phyloP scores from a whole-genome alignment of 345 rosid species.

The Excoecaria cochinchinensis region DNA sequence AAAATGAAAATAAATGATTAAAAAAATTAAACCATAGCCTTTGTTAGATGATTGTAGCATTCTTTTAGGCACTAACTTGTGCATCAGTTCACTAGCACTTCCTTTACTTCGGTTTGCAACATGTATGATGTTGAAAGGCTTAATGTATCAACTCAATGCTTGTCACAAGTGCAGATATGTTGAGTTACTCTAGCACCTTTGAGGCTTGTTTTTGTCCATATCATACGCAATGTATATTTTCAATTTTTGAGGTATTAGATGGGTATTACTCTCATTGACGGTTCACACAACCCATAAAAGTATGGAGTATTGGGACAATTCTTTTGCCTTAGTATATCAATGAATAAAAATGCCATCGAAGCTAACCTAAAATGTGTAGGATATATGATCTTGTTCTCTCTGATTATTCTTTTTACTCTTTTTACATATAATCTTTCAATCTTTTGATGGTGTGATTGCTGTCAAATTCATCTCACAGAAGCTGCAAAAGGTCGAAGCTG shows the following conservation, averaged over 20 bases:
- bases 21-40: background rate
- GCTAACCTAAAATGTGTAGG: background rate
- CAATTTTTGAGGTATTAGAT: background rate
- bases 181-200: background rate
- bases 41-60: background rate
- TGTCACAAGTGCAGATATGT: background rate
- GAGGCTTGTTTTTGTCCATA: background rate
- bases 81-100: background rate
- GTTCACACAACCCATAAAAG: background rate
- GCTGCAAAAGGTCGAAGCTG: conserved; percentile 59
- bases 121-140: background rate
- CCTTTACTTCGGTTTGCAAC: background rate
- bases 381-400: background rate
- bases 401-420: background rate
- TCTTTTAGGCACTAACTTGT: background rate
- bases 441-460: conserved; percentile 6
- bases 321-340: background rate
- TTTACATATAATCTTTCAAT: conserved; percentile 3
- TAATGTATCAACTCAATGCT: background rate
- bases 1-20: background rate
- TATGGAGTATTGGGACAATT: background rate
- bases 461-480: conserved; percentile 47
- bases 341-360: background rate
- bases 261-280: background rate
- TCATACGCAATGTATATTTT: background rate